phyloP scores from a whole-genome alignment of 148 eudicot species.

The Chenopodium suecicum region DNA sequence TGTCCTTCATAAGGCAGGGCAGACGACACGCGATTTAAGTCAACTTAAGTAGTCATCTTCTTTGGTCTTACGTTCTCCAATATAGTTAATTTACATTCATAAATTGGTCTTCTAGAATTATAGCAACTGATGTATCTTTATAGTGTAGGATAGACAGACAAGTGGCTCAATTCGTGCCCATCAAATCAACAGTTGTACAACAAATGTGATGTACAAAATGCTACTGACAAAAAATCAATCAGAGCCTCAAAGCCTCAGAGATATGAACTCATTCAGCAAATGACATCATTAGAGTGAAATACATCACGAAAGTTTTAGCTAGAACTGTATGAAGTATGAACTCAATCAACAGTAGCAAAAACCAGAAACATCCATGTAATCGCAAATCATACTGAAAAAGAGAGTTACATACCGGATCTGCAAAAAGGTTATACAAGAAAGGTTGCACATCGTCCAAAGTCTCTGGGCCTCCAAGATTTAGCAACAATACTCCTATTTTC shows the following conservation, averaged over 20 bases:
- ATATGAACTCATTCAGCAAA: not conserved
- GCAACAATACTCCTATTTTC: conserved; percentile 80
- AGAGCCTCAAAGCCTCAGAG: not conserved
- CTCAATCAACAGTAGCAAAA: not conserved
- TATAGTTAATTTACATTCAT: not conserved
- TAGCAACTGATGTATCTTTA: not conserved
- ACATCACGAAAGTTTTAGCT: not conserved
- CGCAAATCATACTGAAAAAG: conserved; percentile 5
- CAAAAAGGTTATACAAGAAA: conserved; percentile 91
- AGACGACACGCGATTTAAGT: not conserved
- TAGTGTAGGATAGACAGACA: not conserved
- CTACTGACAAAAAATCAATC: not conserved
- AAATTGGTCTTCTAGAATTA: not conserved
- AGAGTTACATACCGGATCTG: conserved; percentile 76
- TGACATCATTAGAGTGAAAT: not conserved
- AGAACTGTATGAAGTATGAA: not conserved
- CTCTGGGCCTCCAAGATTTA: conserved; percentile 99
- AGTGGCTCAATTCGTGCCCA: not conserved
- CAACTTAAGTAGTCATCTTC: not conserved
- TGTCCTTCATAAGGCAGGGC: not conserved
- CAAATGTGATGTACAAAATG: not conserved
- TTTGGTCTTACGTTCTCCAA: not conserved
- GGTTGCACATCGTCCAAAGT: conserved; percentile 98
- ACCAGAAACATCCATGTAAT: not conserved
- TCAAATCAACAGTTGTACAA: not conserved